A percentile compares a stretch with the other conserved stretches of the same genome.
phyloP scores from a whole-genome alignment of 2,329 filamentous ascomycete species.

The Trichoderma pleuroti region DNA sequence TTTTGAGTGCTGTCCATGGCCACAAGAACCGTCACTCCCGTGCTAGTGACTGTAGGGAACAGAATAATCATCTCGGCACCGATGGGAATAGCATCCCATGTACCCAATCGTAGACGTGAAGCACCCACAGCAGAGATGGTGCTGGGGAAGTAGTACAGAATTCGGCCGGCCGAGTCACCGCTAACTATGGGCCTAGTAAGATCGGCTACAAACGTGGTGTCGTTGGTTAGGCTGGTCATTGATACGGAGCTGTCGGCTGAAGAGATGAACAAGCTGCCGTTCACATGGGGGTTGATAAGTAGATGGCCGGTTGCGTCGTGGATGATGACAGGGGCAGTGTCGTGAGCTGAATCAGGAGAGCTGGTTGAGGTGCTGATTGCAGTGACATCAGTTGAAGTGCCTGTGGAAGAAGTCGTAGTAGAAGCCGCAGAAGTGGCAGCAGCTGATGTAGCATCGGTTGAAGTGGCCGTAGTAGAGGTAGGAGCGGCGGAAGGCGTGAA shows the following conservation, averaged over 20 bases:
- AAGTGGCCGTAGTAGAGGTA: background rate
- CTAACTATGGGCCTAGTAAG: background rate
- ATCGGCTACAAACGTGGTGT: background rate
- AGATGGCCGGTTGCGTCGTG: background rate
- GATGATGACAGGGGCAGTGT: background rate
- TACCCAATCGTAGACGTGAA: background rate
- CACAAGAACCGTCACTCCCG: background rate
- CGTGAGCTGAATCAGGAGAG: background rate
- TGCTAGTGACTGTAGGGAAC: background rate
- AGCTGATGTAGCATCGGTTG: background rate
- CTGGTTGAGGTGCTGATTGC: background rate
- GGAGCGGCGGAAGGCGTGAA: background rate
- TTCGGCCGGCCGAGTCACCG: background rate
- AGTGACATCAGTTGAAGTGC: background rate
- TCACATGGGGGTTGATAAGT: background rate
- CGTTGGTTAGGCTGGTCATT: background rate
- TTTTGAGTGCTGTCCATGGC: background rate
- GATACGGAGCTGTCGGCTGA: background rate
- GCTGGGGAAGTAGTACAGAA: conserved; percentile 2
- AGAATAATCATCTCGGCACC: background rate
- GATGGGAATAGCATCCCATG: background rate
- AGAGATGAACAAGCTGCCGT: conserved; percentile 2
- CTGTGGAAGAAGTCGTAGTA: background rate
- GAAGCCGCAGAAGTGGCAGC: background rate
- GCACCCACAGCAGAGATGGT: background rate